Evolutionary conservation across 2,329 filamentous ascomycete species (phyloP).

Genomic region (Venturia nashicola): DNA sequence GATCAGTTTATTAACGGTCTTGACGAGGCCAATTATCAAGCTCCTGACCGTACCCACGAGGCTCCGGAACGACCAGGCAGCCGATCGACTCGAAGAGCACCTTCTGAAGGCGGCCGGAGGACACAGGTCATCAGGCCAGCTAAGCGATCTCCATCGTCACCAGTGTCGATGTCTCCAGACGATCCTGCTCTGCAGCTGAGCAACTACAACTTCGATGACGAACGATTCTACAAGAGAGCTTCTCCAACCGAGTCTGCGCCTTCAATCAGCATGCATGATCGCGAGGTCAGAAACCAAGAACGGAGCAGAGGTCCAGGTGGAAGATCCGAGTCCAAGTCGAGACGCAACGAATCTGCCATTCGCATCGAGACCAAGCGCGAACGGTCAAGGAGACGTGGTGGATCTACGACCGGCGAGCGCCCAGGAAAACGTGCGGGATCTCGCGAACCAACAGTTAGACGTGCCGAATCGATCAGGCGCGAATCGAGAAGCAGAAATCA

Average conservation of each 20-base stretch:
- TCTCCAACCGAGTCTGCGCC: conserved; percentile 14
- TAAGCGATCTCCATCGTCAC: conserved; percentile 83
- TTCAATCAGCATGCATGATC: not conserved
- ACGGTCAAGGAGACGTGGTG: not conserved
- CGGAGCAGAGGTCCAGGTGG: not conserved
- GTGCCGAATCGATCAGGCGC: not conserved
- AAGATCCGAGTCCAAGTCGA: not conserved
- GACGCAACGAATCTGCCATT: not conserved
- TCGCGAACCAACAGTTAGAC: not conserved
- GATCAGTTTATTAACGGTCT: conserved; percentile 82
- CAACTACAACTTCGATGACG: conserved; percentile 26
- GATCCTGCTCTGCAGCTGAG: conserved; percentile 44
- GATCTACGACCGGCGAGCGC: not conserved
- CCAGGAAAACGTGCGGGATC: not conserved
- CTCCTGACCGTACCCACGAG: conserved; percentile 33
- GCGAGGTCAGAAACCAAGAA: not conserved
- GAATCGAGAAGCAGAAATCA: conserved; percentile 1
- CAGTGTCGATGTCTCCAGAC: conserved; percentile 87
- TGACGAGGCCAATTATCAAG: conserved; percentile 59
- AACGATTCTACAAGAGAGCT: conserved; percentile 31
- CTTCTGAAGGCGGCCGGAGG: conserved; percentile 57
- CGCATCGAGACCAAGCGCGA: not conserved
- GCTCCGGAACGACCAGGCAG: conserved; percentile 40
- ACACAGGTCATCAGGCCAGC: conserved; percentile 59
- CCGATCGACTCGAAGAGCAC: conserved; percentile 35